Conservation (phyloP, 495 filamentous ascomycete genomes). For the Tuber melanosporum region DNA sequence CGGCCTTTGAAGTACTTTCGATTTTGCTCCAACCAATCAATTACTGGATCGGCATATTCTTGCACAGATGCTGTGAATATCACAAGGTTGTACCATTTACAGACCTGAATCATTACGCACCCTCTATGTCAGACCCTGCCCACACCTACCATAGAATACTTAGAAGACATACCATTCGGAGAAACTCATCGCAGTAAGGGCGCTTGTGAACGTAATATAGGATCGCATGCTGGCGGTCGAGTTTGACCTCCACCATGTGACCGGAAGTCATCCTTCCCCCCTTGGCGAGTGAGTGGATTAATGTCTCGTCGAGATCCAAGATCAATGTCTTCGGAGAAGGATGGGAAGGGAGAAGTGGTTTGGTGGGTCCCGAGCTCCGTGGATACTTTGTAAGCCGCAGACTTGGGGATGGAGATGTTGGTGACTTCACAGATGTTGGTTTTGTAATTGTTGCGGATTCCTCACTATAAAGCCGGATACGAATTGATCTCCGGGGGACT, state of each 20-base stretch:
- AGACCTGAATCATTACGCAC: constrained; percentile 49
- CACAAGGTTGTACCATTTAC: constrained; percentile 98
- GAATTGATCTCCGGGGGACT: constrained; percentile 69
- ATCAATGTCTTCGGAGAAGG: constrained; percentile 70
- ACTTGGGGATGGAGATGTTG: constrained; percentile 71
- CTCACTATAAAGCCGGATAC: constrained; percentile 85
- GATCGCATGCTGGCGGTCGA: constrained; percentile 90
- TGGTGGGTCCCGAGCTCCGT: constrained; percentile 75
- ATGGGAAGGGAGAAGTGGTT: constrained; percentile 71
- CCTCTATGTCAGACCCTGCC: constrained; percentile 5
- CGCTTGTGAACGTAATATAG: constrained; percentile 98
- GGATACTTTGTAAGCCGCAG: constrained; percentile 75
- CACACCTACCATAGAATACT: background rate
- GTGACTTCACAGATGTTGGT: constrained; percentile 71
- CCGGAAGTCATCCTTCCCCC: constrained; percentile 92
- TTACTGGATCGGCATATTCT: constrained; percentile 97
- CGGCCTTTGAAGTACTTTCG: constrained; percentile 87
- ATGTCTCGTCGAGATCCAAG: constrained; percentile 89
- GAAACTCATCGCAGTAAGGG: constrained; percentile 92
- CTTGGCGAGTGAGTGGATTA: constrained; percentile 96
- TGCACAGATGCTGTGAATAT: constrained; percentile 96
- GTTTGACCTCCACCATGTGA: constrained; percentile 97
- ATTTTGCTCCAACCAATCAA: constrained; percentile 97
- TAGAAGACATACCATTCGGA: constrained; percentile 60
- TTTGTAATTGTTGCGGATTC: constrained; percentile 59